Evolutionary conservation across 1,284 basidiomycete genomes (phyloP), one percentile per base, ranked within the genome.

Genomic region (Tetrapyrgos nigripes): DNA sequence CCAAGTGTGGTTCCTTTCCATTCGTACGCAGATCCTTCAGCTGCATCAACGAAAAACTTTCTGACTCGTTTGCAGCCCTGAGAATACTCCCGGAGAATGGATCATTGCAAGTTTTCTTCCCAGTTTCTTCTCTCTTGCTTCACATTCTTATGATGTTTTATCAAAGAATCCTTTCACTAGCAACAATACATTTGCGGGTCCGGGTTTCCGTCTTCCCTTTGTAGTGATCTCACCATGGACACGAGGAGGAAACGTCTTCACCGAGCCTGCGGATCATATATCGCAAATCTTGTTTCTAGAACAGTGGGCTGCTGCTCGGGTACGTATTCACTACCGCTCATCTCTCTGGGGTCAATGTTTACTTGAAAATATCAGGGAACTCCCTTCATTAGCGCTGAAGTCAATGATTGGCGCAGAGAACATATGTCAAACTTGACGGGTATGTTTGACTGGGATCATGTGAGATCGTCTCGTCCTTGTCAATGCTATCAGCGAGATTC

Each of bases 381-480:
- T 3, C 56, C 56, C 5, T 58, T 58, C 45, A 58, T 26, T 9
- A 58, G 52, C n/a, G 52, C 56, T 3, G 19, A 58, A 21, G 53
- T 58, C 45, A 58, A 58, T 19, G 50, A 53, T 31, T 58, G 56
- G 56, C 51, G 56, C 27, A 52, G 56, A 47, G 56, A 58, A 27
- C 56, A 58, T 17, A 58, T 58, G 56, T 58, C 56, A 4, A 53
- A 58, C 29, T 26, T 58, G 10, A 47, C 44, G 3, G 49, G 53
- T 26, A 48, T 58, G 50, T 58, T 58, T 31, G 56, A 58, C 35
- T 58, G 46, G 33, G 56, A 53, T 11, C 31, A 58, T 43, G 56
- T 51, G 48, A n/a, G 46, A 23, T 6, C 2, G 44, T 8, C 11
- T n/a, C 19, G 27, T 5, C 48, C 31, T 11, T 13, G 23, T 11